phyloP scores from a whole-genome alignment of 352 stramenopile species.

The Aphanomyces euteiches region DNA sequence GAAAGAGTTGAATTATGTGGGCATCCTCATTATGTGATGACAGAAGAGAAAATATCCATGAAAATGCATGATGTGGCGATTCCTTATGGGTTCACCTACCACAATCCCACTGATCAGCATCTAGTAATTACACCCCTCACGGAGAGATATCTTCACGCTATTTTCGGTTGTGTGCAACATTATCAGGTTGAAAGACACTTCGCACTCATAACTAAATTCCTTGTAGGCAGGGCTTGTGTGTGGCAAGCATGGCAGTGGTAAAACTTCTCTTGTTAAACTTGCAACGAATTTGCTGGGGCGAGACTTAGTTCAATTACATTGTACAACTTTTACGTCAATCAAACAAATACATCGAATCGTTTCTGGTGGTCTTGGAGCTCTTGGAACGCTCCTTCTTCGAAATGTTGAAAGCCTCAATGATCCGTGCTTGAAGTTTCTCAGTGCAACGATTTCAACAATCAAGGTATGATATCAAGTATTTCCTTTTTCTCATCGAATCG shows the following conservation, averaged over 20 bases:
- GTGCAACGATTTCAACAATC: conserved; percentile 18
- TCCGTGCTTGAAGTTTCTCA: conserved; percentile 19
- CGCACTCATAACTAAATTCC: not conserved
- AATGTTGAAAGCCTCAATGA: not conserved
- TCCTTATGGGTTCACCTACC: conserved; percentile 66
- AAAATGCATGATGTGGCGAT: conserved; percentile 48
- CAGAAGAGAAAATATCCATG: conserved; percentile 61
- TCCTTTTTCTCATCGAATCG: conserved; percentile 29
- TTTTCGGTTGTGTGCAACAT: conserved; percentile 46
- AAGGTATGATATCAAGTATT: conserved; percentile 18
- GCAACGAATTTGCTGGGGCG: not conserved
- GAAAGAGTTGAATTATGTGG: conserved; percentile 42
- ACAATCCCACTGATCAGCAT: conserved; percentile 33
- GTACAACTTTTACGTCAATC: not conserved
- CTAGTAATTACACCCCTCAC: conserved; percentile 45
- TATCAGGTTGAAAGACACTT: conserved; percentile 33
- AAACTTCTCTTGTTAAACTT: conserved; percentile 14
- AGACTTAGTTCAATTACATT: conserved; percentile 17
- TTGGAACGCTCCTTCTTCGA: conserved; percentile 31
- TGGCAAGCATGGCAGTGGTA: conserved; percentile 8
- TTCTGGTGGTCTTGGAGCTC: conserved; percentile 29
- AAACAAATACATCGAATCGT: conserved; percentile 21
- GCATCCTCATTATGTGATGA: conserved; percentile 58
- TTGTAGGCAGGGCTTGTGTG: conserved; percentile 29
- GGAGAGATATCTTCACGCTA: conserved; percentile 48